Evolutionary conservation across 768 basidiomycete species (phyloP), one percentile per base, ranked within the genome.

Genomic region (Boletus reticulatus): DNA sequence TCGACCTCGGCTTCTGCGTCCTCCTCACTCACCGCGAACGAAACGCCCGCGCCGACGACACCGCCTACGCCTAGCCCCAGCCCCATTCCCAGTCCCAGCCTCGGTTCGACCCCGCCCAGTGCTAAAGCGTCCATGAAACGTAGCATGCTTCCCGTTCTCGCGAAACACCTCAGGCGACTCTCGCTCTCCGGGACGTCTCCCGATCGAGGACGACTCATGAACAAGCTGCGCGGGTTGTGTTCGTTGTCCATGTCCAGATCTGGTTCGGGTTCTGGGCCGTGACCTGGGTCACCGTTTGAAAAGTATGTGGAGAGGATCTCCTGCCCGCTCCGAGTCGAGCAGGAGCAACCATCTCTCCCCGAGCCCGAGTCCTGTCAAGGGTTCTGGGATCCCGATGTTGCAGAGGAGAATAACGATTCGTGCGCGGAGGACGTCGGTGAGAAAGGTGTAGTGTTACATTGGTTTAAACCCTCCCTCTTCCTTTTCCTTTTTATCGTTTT

Each of bases 81-180:
- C 14, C 51, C 48, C 13, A n/a, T 36, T 27, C 41, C 48, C 1
- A 39, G 32, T 10, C 50, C 41, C 4, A 34, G 22, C 20, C 31
- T 54, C 13, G 45, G 37, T 6, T 36, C 34, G 37, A 47, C 55
- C 31, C 45, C 62, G 43, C n/a, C n/a, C n/a, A n/a, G 46, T 16
- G 42, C 59, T 24, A 38, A 56, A 32, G 20, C 43, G 17, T 60
- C 65, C 19, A n/a, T n/a, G n/a, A n/a, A n/a, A n/a, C n/a, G n/a
- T n/a, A n/a, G n/a, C n/a, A n/a, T 72, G 67, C 66, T 68, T 5
- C 70, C 68, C 12, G 60, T 72, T 2, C 57, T 65, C 29, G 62
- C 57, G 27, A 68, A 62, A 17, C 68, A 62, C 24, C 54, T 72
- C 31, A 51, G 58, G 5, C 54, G 67, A 2, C 68, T 72, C 46